Evolutionary conservation across 176 grass and related monocot genomes (phyloP).

Genomic region (Dactylis glomerata): DNA sequence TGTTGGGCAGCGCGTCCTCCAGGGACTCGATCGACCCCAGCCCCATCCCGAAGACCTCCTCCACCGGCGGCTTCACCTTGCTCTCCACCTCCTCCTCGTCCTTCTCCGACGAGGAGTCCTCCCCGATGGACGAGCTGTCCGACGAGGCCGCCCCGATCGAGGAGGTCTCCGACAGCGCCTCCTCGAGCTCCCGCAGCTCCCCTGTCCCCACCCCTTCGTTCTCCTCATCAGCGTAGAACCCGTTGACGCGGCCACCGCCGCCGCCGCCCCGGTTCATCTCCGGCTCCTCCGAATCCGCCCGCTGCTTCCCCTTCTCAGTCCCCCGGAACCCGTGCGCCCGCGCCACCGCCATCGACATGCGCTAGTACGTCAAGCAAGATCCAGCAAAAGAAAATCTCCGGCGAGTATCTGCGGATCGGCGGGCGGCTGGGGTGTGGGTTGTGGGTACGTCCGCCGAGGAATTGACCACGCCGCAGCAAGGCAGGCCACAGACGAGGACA

Average conservation of each 20-base stretch:
- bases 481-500: neutral
- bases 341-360: constrained; percentile 38
- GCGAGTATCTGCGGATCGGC: neutral
- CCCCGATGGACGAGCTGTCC: constrained; percentile 57
- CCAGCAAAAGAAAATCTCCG: neutral
- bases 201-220: neutral
- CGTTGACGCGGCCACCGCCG: neutral
- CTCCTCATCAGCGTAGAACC: constrained; percentile 11
- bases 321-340: constrained; percentile 30
- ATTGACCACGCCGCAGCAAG: neutral
- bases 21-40: constrained; percentile 47
- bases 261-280: neutral
- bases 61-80: neutral
- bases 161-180: constrained; percentile 26
- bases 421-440: neutral
- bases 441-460: neutral
- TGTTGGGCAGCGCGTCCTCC: constrained; percentile 61
- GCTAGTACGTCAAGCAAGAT: neutral
- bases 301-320: constrained; percentile 22
- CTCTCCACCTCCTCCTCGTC: constrained; percentile 41
- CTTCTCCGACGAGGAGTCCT: constrained; percentile 41
- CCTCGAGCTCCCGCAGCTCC: constrained; percentile 1
- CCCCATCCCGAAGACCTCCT: constrained; percentile 27
- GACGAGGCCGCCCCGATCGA: constrained; percentile 51
- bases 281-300: neutral